Evolutionary conservation across 129 eudicot genomes (phyloP), one percentile per base, ranked within the genome.

Genomic region (Scalesia atractyloides): DNA sequence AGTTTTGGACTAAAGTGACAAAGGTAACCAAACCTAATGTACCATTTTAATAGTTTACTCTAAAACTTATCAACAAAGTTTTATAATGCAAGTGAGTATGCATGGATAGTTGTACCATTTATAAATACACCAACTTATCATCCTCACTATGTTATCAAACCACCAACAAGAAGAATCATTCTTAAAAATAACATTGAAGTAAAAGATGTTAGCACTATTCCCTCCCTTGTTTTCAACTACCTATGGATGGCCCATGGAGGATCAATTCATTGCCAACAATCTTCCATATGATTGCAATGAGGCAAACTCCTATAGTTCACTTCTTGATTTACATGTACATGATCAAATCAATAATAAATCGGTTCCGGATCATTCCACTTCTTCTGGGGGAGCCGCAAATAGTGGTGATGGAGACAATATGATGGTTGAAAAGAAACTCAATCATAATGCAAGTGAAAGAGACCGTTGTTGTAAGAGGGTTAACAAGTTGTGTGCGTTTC

Each of bases 401-500:
- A 50, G 65, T 1, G 58, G 53, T 11, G 7, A 5, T 0, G 67
- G 44, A 1, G 80, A 76, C 19, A 19, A 13, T 9, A 14, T 10
- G 47, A 73, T 1, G 48, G 79, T 73, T 66, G 16, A 47, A 3
- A 80, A 73, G 58, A 80, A 80, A 70, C 74, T 59, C 51, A 60
- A 73, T 71, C 80, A 74, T 60, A 81, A 81, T 46, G 80, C 83
- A 19, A 74, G 75, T 41, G 83, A 80, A 73, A 47, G 83, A 67
- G 83, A 73, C 37, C 83, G 80, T 2, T 76, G 83, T 37, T 76
- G 83, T 37, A 73, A 80, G 75, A 80, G 41, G 79, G 75, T 80
- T 59, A 80, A 80, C 6, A 47, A 60, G 43, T 59, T 80, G 61
- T 73, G 67, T 33, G 64, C 43, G 16, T 41, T 24, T 73, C 79